A percentile compares a stretch with the other conserved stretches of the same genome.
Evolutionary conservation across 2,329 filamentous ascomycete species (phyloP).

Genomic region (Neocatenulostroma microsporum): DNA sequence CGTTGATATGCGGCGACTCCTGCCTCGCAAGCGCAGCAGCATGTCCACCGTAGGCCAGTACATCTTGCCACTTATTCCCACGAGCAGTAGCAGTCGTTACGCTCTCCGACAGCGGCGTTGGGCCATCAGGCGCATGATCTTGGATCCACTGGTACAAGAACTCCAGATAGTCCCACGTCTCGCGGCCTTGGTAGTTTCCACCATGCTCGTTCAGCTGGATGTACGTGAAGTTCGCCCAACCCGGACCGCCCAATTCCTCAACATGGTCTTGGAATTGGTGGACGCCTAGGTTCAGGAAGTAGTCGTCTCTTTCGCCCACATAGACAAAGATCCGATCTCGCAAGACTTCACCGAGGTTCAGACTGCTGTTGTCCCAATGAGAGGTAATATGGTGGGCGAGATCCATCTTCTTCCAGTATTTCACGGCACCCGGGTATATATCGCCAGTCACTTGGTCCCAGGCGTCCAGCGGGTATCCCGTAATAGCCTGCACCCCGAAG

Average conservation of each 20-base stretch:
- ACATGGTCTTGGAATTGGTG: conserved; percentile 28
- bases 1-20: conserved; percentile 20
- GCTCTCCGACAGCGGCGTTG: conserved; percentile 21
- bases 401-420: conserved; percentile 32
- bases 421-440: conserved; percentile 31
- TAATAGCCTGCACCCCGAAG: conserved; percentile 31
- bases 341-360: conserved; percentile 29
- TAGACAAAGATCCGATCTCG: conserved; percentile 29
- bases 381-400: conserved; percentile 27
- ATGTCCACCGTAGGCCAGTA: conserved; percentile 27
- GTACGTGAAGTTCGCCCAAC: conserved; percentile 33
- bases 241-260: conserved; percentile 26
- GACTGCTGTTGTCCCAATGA: conserved; percentile 28
- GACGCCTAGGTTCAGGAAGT: conserved; percentile 33
- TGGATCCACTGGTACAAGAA: conserved; percentile 25
- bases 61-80: conserved; percentile 31
- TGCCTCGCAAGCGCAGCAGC: conserved; percentile 29
- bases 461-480: conserved; percentile 32
- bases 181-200: conserved; percentile 27
- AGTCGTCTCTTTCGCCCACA: conserved; percentile 30
- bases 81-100: conserved; percentile 18
- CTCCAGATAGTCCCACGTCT: conserved; percentile 30
- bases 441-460: conserved; percentile 36
- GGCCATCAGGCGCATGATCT: conserved; percentile 28
- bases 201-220: conserved; percentile 27